Evolutionary conservation across 1,284 basidiomycete genomes (phyloP), one percentile per base, ranked within the genome.

Genomic region (Schizopora paradoxa): DNA sequence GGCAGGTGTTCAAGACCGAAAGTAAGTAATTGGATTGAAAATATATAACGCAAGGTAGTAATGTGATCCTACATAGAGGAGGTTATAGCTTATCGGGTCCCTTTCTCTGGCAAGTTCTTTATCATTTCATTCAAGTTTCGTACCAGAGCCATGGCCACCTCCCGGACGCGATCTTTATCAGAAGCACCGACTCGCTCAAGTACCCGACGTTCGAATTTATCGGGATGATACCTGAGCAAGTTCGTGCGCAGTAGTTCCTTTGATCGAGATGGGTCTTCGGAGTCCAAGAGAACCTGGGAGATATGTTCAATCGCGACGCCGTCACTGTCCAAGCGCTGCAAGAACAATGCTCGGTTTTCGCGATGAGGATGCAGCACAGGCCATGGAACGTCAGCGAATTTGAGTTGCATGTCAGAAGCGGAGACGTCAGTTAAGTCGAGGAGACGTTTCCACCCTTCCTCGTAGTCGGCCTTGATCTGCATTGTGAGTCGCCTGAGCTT

Each of bases 191-290:
- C 73, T 5, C 71, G 68, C 23, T 61, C 60, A 68, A 90, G 76
- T 25, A 88, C 68, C 35, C 86, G 72, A 6, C 81, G 78, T 58
- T 89, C 83, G 56, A 92, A 91, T 55, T 90, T 86, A 64, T 93
- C 90, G 0, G 90, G 89, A 60, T 92, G 90, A 61, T 87, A 92
- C 10, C 83, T 74, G 26, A 90, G 61, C 58, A 91, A 74, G 0
- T 83, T 76, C 58, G 88, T 85, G 51, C 84, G 69, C 29, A 91
- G 60, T 44, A 73, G 77, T 32, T 85, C 84, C 57, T 77, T 82
- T 39, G 70, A 65, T 31, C 51, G 46, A 6, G 47, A 54, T 22
- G 60, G 59, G 43, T 47, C 47, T 21, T 56, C 55, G 6, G 19
- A 38, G 4, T 21, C 40, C 6, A 39, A 29, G 1, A 26, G 45